A percentile compares a stretch with the other conserved stretches of the same genome.
Evolutionary conservation across 305 asterid genomes (phyloP).

Genomic region (Stenogyne calaminthoides): DNA sequence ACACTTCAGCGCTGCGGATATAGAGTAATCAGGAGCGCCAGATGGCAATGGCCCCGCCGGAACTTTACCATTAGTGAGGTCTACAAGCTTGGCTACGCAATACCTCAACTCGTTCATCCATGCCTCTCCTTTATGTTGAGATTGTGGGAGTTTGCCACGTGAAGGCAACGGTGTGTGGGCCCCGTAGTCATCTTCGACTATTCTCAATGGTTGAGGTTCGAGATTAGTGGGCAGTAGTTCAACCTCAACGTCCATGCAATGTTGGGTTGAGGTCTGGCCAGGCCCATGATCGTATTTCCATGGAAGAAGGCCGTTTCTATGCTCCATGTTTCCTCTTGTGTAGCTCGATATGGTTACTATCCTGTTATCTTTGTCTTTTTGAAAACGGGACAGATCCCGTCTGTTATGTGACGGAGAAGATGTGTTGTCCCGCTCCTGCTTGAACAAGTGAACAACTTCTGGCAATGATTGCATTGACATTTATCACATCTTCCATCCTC

Average conservation of each 20-base stretch:
- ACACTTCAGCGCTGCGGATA: slow-evolving; percentile 60
- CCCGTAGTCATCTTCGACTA: slow-evolving; percentile 38
- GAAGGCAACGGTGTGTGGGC: slow-evolving; percentile 37
- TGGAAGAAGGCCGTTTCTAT: slow-evolving; percentile 27
- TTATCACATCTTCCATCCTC: slow-evolving; percentile 72
- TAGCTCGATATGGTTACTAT: slow-evolving; percentile 32
- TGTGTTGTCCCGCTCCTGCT: slow-evolving; percentile 80
- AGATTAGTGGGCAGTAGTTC: slow-evolving; percentile 40
- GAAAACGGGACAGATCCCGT: slow-evolving; percentile 63
- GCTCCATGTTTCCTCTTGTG: slow-evolving; percentile 36
- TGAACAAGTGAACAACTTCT: slow-evolving; percentile 64
- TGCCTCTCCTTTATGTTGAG: slow-evolving; percentile 51
- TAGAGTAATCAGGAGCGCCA: slow-evolving; percentile 60
- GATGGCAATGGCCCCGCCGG: slow-evolving; percentile 36
- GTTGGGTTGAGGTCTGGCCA: slow-evolving; percentile 44
- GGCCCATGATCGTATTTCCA: slow-evolving; percentile 57
- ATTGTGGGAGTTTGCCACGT: slow-evolving; percentile 44
- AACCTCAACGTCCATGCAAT: slow-evolving; percentile 41
- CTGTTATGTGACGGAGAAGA: slow-evolving; percentile 75
- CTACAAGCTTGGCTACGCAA: slow-evolving; percentile 70
- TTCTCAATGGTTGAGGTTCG: slow-evolving; percentile 37
- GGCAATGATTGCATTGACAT: slow-evolving; percentile 78
- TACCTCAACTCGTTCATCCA: slow-evolving; percentile 70
- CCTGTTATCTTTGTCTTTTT: slow-evolving; percentile 49
- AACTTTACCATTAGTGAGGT: slow-evolving; percentile 53